These are phyloP conservation scores for Scedosporium boydii DNA, from an alignment of 2,329 filamentous ascomycete genomes.

Conservation along the genomic window DNA sequence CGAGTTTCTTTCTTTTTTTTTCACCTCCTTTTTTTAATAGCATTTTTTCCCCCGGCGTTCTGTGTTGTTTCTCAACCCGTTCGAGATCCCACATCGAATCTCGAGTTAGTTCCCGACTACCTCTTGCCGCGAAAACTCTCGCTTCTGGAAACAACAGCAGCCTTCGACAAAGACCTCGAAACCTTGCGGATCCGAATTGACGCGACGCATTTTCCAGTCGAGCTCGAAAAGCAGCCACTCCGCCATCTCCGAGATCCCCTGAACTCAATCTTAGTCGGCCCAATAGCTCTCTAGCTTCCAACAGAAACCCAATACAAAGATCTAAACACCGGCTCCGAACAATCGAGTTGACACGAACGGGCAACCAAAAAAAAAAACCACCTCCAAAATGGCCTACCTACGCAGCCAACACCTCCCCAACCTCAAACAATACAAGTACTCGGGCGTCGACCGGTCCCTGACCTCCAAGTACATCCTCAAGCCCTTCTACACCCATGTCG, in stretches of 20 bases:
- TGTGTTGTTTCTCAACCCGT: not conserved
- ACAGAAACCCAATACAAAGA: no score
- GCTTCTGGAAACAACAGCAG: no score
- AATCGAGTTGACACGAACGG: not conserved
- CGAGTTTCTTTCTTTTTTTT: not conserved
- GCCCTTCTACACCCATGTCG: constrained; percentile 92
- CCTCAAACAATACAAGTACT: constrained; percentile 93
- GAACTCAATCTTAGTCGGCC: no score
- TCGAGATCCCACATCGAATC: not conserved
- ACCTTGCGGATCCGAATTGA: no score
- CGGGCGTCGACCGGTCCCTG: constrained; percentile 79
- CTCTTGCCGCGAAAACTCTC: no score
- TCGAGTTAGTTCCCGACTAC: no score
- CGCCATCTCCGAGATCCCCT: no score
- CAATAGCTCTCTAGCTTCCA: no score
- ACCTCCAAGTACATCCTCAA: constrained; percentile 90
- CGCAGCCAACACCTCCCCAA: constrained; percentile 81
- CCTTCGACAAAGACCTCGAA: no score
- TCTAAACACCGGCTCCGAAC: no score
- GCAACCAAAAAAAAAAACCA: not conserved
- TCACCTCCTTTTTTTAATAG: not conserved
- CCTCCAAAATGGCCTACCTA: constrained; percentile 75
- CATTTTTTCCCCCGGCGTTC: not conserved
- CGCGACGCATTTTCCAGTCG: no score
- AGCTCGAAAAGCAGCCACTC: no score